Conservation (phyloP, 306 rosid genomes). For the Trifolium pratense region DNA sequence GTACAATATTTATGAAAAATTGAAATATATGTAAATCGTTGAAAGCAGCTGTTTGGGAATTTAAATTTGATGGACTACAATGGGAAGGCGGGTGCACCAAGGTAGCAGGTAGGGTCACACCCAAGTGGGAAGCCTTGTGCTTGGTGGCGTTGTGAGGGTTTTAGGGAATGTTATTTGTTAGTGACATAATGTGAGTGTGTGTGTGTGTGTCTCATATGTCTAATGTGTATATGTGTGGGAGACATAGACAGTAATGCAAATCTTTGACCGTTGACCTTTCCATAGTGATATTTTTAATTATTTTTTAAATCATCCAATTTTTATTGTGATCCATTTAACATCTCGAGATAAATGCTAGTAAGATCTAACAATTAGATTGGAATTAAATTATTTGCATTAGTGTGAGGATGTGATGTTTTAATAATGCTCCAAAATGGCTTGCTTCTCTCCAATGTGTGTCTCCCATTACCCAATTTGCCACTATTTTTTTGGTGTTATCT, state of each 20-base stretch:
- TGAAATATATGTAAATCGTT: not conserved
- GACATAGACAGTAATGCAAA: constrained; percentile 69
- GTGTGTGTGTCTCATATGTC: constrained; percentile 36
- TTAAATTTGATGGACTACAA: not conserved
- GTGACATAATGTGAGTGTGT: constrained; percentile 44
- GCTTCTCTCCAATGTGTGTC: constrained; percentile 51
- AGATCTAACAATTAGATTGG: constrained; percentile 42
- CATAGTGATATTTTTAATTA: not conserved
- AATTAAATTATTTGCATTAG: constrained; percentile 21
- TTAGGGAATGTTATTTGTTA: constrained; percentile 67
- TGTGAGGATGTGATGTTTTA: constrained; percentile 34
- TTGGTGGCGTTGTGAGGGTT: constrained; percentile 67
- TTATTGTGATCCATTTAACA: constrained; percentile 57
- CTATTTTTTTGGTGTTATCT: constrained; percentile 42
- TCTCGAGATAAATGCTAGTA: constrained; percentile 64
- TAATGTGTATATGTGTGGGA: constrained; percentile 51
- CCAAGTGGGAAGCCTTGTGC: constrained; percentile 68
- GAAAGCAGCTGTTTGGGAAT: not conserved
- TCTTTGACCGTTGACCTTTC: constrained; percentile 86
- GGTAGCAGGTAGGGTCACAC: constrained; percentile 68
- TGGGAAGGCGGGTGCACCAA: constrained; percentile 65
- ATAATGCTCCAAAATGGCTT: constrained; percentile 42
- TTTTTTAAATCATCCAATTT: constrained; percentile 15
- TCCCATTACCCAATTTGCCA: constrained; percentile 56
- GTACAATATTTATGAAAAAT: not conserved